These are phyloP conservation scores for Nakazawaea laoshanensis DNA, from an alignment of 805 yeast species.

Conservation along the genomic window DNA sequence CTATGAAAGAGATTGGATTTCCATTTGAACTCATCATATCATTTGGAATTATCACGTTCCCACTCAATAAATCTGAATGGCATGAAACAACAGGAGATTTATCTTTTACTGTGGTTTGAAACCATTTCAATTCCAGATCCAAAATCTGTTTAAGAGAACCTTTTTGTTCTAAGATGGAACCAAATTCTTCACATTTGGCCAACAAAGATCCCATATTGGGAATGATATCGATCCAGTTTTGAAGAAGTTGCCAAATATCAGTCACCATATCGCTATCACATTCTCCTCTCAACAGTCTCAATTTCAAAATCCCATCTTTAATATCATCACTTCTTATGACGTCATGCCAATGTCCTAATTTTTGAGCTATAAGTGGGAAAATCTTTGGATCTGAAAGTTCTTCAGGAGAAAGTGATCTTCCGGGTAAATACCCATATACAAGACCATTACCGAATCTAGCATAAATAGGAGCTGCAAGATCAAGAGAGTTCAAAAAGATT, in stretches of 20 bases:
- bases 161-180: slow-evolving; percentile 16
- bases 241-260: slow-evolving; percentile 52
- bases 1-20: slow-evolving; percentile 51
- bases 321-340: slow-evolving; percentile 35
- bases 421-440: slow-evolving; percentile 61
- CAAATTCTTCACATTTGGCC: slow-evolving; percentile 26
- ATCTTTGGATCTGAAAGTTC: slow-evolving; percentile 41
- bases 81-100: slow-evolving; percentile 52
- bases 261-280: slow-evolving; percentile 19
- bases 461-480: slow-evolving; percentile 60
- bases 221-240: slow-evolving; percentile 53
- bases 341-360: slow-evolving; percentile 66
- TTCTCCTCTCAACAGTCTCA: slow-evolving; percentile 21
- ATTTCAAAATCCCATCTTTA: slow-evolving; percentile 34
- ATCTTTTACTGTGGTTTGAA: slow-evolving; percentile 27
- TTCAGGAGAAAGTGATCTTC: slow-evolving; percentile 47
- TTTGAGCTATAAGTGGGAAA: slow-evolving; percentile 53
- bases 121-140: slow-evolving; percentile 46
- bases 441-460: slow-evolving; percentile 68
- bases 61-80: slow-evolving; percentile 69
- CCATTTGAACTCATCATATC: slow-evolving; percentile 8
- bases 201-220: slow-evolving; percentile 39
- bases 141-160: slow-evolving; percentile 27
- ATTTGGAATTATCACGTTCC: slow-evolving; percentile 58
- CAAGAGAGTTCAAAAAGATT: slow-evolving; percentile 45